These are phyloP conservation scores for Ganoderma multipileum DNA, from an alignment of 1,284 basidiomycete species.

Conservation along the genomic window DNA sequence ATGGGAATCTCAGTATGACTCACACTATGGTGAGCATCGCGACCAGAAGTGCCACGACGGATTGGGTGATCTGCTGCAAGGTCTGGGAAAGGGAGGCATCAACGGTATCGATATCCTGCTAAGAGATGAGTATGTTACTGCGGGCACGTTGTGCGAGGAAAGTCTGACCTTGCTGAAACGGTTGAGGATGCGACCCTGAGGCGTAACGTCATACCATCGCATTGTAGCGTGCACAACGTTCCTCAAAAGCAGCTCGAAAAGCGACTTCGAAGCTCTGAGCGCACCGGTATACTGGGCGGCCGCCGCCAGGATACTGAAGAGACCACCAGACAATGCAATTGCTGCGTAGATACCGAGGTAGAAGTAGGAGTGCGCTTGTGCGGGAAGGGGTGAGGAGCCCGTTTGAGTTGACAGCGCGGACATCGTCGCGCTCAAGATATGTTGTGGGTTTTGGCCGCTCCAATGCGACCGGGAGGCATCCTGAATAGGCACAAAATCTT, in stretches of 20 bases:
- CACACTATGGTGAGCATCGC: conserved; percentile 69
- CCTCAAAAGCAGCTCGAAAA: conserved; percentile 62
- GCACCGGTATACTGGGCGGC: conserved; percentile 69
- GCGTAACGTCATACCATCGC: conserved; percentile 59
- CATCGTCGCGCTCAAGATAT: conserved; percentile 39
- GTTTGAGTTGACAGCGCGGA: background rate
- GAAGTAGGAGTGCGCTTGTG: conserved; percentile 63
- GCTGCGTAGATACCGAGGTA: conserved; percentile 68
- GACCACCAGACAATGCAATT: conserved; percentile 56
- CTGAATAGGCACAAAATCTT: conserved; percentile 15
- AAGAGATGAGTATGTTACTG: background rate
- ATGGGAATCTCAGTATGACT: conserved; percentile 28
- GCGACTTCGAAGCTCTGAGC: conserved; percentile 60
- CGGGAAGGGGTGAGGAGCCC: conserved; percentile 47
- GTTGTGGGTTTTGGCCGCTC: conserved; percentile 42
- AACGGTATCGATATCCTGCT: conserved; percentile 78
- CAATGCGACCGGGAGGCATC: conserved; percentile 27
- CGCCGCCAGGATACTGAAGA: conserved; percentile 52
- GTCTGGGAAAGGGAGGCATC: conserved; percentile 75
- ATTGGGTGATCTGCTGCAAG: conserved; percentile 75
- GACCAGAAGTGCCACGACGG: conserved; percentile 74
- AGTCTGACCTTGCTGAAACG: conserved; percentile 58
- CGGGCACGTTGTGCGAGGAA: too few relatives aligned
- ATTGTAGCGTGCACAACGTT: conserved; percentile 67
- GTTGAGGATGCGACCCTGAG: conserved; percentile 67